Evolutionary conservation across 2,329 filamentous ascomycete genomes (phyloP), one percentile per base, ranked within the genome.

Genomic region (Fusarium temperatum): DNA sequence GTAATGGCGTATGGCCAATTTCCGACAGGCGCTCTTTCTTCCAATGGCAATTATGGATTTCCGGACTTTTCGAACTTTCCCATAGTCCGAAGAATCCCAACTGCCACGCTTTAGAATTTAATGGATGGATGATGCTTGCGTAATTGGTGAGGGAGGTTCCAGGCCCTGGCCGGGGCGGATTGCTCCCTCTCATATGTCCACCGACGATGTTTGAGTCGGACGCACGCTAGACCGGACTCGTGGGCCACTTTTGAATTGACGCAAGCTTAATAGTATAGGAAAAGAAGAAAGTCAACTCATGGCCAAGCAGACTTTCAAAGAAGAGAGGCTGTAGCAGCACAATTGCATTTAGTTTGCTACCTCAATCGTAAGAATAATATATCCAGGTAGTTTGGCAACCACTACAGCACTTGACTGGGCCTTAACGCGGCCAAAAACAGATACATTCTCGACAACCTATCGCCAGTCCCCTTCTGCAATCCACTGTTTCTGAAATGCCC

Each of bases 221-320:
- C 32, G 7, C 0, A 35, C 32, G 7, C 7, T 15, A 35, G 32
- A 35, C 32, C 1, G 7, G 32, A 35, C 14, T 8, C 32, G 14
- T 1, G 13, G 32, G 6, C 32, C 32, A 35, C 13, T 35, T 35
- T 32, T 8, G 13, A 8, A 14, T 15, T 3, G 2, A 1, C 2
- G 13, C 13, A 3, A 14, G 2, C 3, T 32, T 13, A 14, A 32
- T 32, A 1, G 32, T 32, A 32, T 8, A 6, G 6, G 32, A 3
- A 7, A 32, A 32, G 0, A 14, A 14, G 7, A 35, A 3, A 35
- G 6, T 8, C 0, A 1, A 35, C 1, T 3, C 32, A 35, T 35
- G 32, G 15, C 32, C 14, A 15, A 35, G 32, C 13, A 35, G 32
- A 6, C 0, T 8, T 35, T 35, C 6, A 15, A 35, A 35, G 2